phyloP scores from a whole-genome alignment of 495 filamentous ascomycete genomes.

The Aspergillus diversus region DNA sequence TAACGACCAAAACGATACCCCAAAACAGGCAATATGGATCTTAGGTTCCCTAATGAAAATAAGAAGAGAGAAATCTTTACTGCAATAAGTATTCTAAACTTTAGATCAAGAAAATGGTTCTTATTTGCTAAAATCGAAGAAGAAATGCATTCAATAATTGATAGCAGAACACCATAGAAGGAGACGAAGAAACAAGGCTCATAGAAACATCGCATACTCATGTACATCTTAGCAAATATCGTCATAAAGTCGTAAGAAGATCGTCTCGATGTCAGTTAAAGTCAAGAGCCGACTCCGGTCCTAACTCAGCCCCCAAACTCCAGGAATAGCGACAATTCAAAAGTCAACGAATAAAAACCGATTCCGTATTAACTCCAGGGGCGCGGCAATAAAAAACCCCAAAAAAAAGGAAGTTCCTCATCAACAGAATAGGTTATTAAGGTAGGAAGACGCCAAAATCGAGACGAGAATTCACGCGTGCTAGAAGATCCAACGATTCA shows the following conservation, averaged over 20 bases:
- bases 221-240: slow-evolving; percentile 50
- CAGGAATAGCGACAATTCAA: slow-evolving; percentile 31
- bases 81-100: slow-evolving; percentile 9
- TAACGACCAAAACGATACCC: slow-evolving; percentile 9
- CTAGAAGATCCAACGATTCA: neutral
- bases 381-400: neutral
- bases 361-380: slow-evolving; percentile 18
- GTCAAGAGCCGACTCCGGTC: slow-evolving; percentile 33
- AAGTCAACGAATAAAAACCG: slow-evolving; percentile 23
- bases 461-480: neutral
- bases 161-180: neutral
- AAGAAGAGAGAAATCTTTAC: neutral
- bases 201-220: slow-evolving; percentile 48
- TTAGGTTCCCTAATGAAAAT: slow-evolving; percentile 3
- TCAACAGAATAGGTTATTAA: neutral
- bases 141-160: neutral
- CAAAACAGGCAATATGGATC: slow-evolving; percentile 18
- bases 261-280: slow-evolving; percentile 38
- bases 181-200: slow-evolving; percentile 29
- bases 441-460: neutral
- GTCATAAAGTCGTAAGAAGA: slow-evolving; percentile 50
- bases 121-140: neutral
- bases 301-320: slow-evolving; percentile 37
- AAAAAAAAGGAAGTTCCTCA: slow-evolving; percentile 12
- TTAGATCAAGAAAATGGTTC: neutral